A percentile compares a stretch with the other conserved stretches of the same genome.
phyloP scores from a whole-genome alignment of 1,284 basidiomycete genomes.

The Chondrostereum purpureum region DNA sequence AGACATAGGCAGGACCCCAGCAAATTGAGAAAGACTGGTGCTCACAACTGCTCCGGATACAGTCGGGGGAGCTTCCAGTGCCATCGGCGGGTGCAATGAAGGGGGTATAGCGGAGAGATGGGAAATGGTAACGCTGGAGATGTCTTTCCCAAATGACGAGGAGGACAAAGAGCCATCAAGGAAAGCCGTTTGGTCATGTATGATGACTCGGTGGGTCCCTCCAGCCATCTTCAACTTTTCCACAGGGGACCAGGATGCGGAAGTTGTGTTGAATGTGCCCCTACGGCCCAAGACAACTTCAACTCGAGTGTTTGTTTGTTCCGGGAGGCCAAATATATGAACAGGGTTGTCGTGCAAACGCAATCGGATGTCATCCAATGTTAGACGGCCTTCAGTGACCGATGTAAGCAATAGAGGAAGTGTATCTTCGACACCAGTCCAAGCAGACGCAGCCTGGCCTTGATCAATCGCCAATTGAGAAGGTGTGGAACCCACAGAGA shows the following conservation, averaged over 20 bases:
- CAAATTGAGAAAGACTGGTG: slow-evolving; percentile 4
- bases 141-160: slow-evolving; percentile 67
- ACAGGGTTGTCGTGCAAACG: slow-evolving; percentile 90
- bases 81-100: slow-evolving; percentile 4
- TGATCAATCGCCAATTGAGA: slow-evolving; percentile 72
- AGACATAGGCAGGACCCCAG: slow-evolving; percentile 15
- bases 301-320: slow-evolving; percentile 83
- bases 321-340: slow-evolving; percentile 86
- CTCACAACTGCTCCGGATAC: background rate
- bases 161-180: slow-evolving; percentile 81
- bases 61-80: slow-evolving; percentile 5
- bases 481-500: slow-evolving; percentile 85
- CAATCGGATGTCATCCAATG: slow-evolving; percentile 75
- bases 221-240: slow-evolving; percentile 64
- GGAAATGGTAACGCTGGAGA: slow-evolving; percentile 64
- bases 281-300: slow-evolving; percentile 88
- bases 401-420: slow-evolving; percentile 87
- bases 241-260: slow-evolving; percentile 80
- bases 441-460: slow-evolving; percentile 59
- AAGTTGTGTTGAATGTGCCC: slow-evolving; percentile 47
- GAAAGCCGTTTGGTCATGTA: slow-evolving; percentile 89
- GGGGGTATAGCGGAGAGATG: slow-evolving; percentile 29
- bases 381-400: slow-evolving; percentile 75
- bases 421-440: slow-evolving; percentile 84
- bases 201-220: slow-evolving; percentile 84